A percentile compares a stretch with the other conserved stretches of the same genome.
Conservation (phyloP, 768 basidiomycete species). For the Paxillus ammoniavirescens region DNA sequence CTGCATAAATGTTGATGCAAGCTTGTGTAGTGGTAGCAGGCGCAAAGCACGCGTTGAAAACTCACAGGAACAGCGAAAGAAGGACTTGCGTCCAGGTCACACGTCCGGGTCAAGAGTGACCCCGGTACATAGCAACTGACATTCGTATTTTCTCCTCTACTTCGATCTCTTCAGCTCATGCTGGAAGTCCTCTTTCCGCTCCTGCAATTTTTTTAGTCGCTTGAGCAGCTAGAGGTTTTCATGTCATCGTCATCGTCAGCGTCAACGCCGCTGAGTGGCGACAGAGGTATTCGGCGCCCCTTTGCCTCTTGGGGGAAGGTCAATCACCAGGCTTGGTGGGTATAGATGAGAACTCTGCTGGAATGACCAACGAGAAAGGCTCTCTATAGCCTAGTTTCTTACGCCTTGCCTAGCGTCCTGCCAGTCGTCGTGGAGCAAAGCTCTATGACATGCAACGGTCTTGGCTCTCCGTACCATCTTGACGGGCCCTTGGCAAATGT, state of each 20-base stretch:
- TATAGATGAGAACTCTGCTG: not conserved
- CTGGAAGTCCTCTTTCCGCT: conserved; percentile 56
- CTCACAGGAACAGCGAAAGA: conserved; percentile 48
- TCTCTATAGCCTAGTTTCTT: not conserved
- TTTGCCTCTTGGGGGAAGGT: conserved; percentile 51
- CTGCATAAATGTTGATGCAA: conserved; percentile 32
- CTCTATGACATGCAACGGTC: no score
- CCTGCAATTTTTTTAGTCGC: conserved; percentile 39
- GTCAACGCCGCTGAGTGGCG: conserved; percentile 46
- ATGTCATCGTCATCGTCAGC: conserved; percentile 56
- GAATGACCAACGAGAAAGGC: not conserved
- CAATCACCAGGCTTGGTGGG: conserved; percentile 29
- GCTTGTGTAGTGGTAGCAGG: not conserved
- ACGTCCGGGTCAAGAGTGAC: conserved; percentile 69
- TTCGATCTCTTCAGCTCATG: conserved; percentile 64
- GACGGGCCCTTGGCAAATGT: no score
- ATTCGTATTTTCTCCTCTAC: conserved; percentile 78
- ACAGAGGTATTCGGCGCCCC: conserved; percentile 56
- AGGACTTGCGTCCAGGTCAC: conserved; percentile 41
- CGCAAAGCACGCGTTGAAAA: conserved; percentile 5
- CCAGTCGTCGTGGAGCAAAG: no score
- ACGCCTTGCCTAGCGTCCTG: not conserved
- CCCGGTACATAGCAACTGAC: conserved; percentile 76
- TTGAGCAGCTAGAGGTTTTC: conserved; percentile 56
- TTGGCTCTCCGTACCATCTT: no score